Conservation (phyloP, 495 filamentous ascomycete genomes). For the Penicillium subrubescens region DNA sequence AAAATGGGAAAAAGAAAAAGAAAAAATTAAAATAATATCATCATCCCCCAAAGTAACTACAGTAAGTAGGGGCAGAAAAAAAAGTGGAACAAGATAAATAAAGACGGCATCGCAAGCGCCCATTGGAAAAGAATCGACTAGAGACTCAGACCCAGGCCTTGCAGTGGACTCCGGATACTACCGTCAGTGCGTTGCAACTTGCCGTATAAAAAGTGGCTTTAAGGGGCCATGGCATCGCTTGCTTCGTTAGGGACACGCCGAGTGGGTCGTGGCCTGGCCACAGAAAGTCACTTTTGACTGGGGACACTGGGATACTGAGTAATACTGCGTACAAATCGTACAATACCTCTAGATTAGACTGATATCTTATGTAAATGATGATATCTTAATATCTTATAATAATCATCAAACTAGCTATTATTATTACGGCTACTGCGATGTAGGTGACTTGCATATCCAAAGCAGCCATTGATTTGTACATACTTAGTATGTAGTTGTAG, state of each 20-base stretch:
- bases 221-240: neutral
- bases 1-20: slow-evolving; percentile 13
- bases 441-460: neutral
- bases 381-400: neutral
- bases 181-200: slow-evolving; percentile 23
- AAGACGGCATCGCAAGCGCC: slow-evolving; percentile 24
- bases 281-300: neutral
- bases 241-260: slow-evolving; percentile 20
- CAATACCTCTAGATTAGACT: neutral
- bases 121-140: slow-evolving; percentile 11
- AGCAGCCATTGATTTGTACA: neutral
- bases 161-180: slow-evolving; percentile 21
- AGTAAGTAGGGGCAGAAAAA: slow-evolving; percentile 13
- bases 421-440: neutral
- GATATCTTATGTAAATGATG: neutral
- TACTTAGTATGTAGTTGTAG: neutral
- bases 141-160: slow-evolving; percentile 11
- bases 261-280: slow-evolving; percentile 14
- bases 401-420: neutral
- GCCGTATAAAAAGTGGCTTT: slow-evolving; percentile 15
- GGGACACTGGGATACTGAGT: neutral
- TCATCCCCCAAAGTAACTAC: neutral
- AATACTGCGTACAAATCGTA: slow-evolving; percentile 2
- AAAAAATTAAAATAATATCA: slow-evolving; percentile 10
- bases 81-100: slow-evolving; percentile 29